Conservation (phyloP, 2,329 filamentous ascomycete genomes). For the Zarea fungicola region DNA sequence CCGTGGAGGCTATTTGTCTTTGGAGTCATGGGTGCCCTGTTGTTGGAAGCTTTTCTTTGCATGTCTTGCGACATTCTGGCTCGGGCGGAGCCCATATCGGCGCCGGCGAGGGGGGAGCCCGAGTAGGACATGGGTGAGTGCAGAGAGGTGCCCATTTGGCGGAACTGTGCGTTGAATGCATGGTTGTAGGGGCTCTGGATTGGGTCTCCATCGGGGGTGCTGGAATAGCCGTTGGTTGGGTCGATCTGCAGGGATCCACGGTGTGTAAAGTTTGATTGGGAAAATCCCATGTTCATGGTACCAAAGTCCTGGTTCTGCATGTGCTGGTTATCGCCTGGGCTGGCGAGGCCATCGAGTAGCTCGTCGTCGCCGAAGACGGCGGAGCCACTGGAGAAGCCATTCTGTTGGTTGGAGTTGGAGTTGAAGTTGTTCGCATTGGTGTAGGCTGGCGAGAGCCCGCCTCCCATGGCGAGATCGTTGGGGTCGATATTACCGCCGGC, state of each 20-base stretch:
- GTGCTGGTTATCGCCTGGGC: constrained; percentile 47
- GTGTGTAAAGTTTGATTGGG: constrained; percentile 50
- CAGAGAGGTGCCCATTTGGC: constrained; percentile 53
- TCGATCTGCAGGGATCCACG: constrained; percentile 59
- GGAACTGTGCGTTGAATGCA: constrained; percentile 76
- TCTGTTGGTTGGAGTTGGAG: constrained; percentile 53
- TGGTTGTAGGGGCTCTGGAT: constrained; percentile 86
- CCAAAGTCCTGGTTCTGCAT: constrained; percentile 52
- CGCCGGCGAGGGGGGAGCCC: constrained; percentile 35
- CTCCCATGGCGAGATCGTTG: constrained; percentile 70
- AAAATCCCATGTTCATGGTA: constrained; percentile 52
- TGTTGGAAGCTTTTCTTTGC: constrained; percentile 69
- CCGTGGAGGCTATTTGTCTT: constrained; percentile 74
- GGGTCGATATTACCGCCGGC: constrained; percentile 68
- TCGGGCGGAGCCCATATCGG: constrained; percentile 47
- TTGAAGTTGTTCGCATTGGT: constrained; percentile 49
- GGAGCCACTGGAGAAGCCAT: constrained; percentile 71
- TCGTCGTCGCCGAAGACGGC: constrained; percentile 85
- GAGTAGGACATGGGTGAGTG: constrained; percentile 37
- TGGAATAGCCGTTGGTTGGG: constrained; percentile 73
- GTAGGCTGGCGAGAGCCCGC: constrained; percentile 56
- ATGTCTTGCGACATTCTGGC: constrained; percentile 56
- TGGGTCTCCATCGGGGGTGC: constrained; percentile 85
- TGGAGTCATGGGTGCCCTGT: constrained; percentile 75
- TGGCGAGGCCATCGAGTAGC: constrained; percentile 67